Evolutionary conservation across 306 rosid species (phyloP), one percentile per base, ranked within the genome.

Genomic region (Argentina anserina): DNA sequence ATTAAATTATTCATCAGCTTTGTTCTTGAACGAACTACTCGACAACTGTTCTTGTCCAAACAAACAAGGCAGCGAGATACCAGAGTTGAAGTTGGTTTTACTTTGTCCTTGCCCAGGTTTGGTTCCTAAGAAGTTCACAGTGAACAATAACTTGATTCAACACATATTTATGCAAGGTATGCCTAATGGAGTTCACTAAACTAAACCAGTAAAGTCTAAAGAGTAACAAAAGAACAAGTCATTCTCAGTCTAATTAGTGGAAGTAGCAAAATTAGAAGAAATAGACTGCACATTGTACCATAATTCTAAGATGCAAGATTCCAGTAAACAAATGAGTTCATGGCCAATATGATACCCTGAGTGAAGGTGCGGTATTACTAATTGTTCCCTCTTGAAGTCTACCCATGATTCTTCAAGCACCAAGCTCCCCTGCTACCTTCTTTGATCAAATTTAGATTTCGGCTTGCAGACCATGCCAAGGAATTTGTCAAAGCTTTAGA

Each of bases 1-100:
- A 87, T 86, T 82, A 88, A 81, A 70, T 70, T 39, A 72, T 76
- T 88, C 98, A 94, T 94, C 63, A 89, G 84, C 75, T 94, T 94
- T 70, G 97, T 94, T 81, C 96, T 89, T 52, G 96, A 82, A 82
- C 73, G 90, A 64, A 94, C 98, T 17, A 83, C 87, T 72, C 69
- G 84, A 81, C 98, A 94, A 79, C 92, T 80, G 46, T 78, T 87
- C 74, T 69, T 77, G 61, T 81, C 87, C 80, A 52, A 76, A 82
- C 98, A 94, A 72, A 76, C 76, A 75, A 67, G 87, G 81, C 98
- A 93, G 17, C 50, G 67, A 7, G 97, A 81, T 83, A 70, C 80
- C 14, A 79, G 79, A 58, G 74, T 80, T 28, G 98, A 81, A 62
- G 64, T 80, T 75, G 81, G 59, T 49, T 82, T 80, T 59, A 78